Base-by-base conservation (phyloP, 306 rosid species). In the Glycine latifolia region DNA sequence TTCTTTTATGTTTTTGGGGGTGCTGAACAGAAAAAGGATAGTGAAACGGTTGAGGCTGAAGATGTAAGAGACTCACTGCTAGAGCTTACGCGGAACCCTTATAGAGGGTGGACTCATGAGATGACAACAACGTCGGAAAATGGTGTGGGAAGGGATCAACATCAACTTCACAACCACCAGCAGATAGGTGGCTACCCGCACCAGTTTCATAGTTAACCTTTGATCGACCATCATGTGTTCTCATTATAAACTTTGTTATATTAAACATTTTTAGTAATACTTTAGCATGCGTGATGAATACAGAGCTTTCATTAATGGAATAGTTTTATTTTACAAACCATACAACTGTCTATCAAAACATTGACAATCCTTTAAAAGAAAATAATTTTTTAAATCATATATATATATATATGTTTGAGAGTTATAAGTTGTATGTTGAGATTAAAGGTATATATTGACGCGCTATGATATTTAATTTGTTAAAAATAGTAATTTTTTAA, bases 31-130 rank as follows among this genome's bases (percentile, higher is more conserved):
- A 95, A 84, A 74, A 91, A 88, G 79, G 97, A 95, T 69, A 88
- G 87, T 53, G 91, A 88, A 80, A 73, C 86, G 74, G 87, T 95
- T 59, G 90, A 90, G 77, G 97, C 97, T 76, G 97, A 92, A 78
- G 84, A 93, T 78, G 90, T 91, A 49, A 93, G 94, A 52, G 94
- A 95, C 68, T 91, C 94, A 0, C 62, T 95, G 63, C 75, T 93
- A 33, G 98, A 93, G 80, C 85, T 95, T 9, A 95, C 91, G 37
- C n/a, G 94, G 79, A 88, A 88, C 63, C 88, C 92, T 62, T 79
- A 73, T 1, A 76, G 83, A 87, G 91, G 86, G 12, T 71, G 86
- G 86, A 83, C 9, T 65, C 52, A 81, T 11, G 91, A 92, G 82
- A 87, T 85, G 80, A 80, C 78, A 17, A 53, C 79, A 10, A 62